These are phyloP conservation scores for Coccomyxa subellipsoidea DNA, from an alignment of 163 green algal genomes.

Conservation along the genomic window DNA sequence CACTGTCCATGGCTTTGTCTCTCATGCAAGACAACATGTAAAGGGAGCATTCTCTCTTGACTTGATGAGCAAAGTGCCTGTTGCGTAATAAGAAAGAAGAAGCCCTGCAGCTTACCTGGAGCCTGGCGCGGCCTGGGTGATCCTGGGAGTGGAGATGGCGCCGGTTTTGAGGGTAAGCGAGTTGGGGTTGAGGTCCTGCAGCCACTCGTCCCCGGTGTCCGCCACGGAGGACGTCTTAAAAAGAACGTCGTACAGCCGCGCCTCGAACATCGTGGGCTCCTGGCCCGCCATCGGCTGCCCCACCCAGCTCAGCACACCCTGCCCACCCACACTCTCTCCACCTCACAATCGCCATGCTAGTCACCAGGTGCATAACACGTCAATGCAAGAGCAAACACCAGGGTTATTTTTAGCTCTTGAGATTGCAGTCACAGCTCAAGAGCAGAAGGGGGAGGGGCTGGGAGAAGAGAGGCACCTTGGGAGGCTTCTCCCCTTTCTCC, in stretches of 20 bases:
- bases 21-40: no score
- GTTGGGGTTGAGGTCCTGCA: conserved; percentile 82
- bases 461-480: conserved; percentile 57
- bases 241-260: conserved; percentile 78
- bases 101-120: conserved; percentile 27
- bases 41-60: no score
- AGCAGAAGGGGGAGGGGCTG: no score
- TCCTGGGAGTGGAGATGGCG: conserved; percentile 50
- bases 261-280: conserved; percentile 58
- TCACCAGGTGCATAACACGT: no score
- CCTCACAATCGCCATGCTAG: not conserved
- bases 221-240: conserved; percentile 72
- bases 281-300: conserved; percentile 67
- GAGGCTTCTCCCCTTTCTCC: conserved; percentile 65
- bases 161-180: conserved; percentile 58
- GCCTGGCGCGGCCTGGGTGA: conserved; percentile 56
- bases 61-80: no score
- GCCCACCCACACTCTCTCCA: not conserved
- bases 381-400: no score
- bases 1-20: no score
- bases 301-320: conserved; percentile 96
- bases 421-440: not conserved
- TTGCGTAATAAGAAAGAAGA: no score
- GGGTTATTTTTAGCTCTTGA: no score
- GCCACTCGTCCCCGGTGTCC: conserved; percentile 66